Evolutionary conservation across 169 alveolate genomes (phyloP).

Genomic region (Plasmodium gonderi): DNA sequence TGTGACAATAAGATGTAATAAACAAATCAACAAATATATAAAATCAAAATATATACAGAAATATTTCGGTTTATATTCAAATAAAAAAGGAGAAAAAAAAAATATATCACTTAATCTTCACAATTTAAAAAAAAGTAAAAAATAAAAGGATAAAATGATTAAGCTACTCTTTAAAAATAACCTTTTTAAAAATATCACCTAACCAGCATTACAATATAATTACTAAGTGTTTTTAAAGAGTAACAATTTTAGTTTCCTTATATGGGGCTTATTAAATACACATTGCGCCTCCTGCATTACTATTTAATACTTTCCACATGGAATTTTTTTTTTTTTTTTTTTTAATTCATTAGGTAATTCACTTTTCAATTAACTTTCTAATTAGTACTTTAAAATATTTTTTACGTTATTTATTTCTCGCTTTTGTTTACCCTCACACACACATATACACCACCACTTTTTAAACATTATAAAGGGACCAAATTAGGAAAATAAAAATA

Average conservation of each 20-base stretch:
- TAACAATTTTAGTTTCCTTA: background rate
- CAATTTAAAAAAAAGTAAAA: background rate
- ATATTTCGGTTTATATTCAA: background rate
- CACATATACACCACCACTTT: background rate
- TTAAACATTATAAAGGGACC: constrained; percentile 64
- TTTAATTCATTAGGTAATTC: background rate
- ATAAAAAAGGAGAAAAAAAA: background rate
- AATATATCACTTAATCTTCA: background rate
- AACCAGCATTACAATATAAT: background rate
- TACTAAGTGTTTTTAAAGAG: background rate
- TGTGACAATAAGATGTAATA: background rate
- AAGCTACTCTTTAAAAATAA: background rate
- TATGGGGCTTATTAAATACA: background rate
- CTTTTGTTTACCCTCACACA: too few species aligned
- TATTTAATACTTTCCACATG: background rate
- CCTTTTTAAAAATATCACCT: background rate
- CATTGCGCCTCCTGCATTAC: background rate
- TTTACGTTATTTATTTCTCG: background rate
- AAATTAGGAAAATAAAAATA: constrained; percentile 43
- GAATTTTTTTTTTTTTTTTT: background rate
- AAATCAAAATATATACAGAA: background rate
- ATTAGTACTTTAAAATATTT: background rate
- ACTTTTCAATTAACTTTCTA: background rate
- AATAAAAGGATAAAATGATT: too few species aligned
- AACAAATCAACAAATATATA: constrained; percentile 14